A percentile compares a stretch with the other conserved stretches of the same genome.
Evolutionary conservation across 1,284 basidiomycete species (phyloP).

Genomic region (Leccinum pachyderme): DNA sequence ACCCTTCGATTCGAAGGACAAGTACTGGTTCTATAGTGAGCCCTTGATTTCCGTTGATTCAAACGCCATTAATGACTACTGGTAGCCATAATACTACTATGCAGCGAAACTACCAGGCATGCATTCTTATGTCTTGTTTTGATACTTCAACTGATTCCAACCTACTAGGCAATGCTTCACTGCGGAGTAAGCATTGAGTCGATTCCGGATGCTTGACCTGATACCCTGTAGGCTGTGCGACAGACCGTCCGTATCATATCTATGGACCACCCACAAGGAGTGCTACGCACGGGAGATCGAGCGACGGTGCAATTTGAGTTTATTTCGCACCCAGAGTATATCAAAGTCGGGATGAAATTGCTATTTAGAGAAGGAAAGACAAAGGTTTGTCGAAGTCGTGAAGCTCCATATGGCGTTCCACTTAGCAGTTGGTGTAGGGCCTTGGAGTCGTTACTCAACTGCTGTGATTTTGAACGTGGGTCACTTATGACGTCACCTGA

Average conservation of each 20-base stretch:
- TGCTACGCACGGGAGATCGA: slow-evolving; percentile 87
- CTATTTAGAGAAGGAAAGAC: slow-evolving; percentile 92
- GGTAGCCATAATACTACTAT: slow-evolving; percentile 87
- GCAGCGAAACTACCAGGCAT: slow-evolving; percentile 84
- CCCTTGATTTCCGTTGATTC: slow-evolving; percentile 5
- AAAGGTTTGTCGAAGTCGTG: slow-evolving; percentile 52
- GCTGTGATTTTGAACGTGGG: slow-evolving; percentile 21
- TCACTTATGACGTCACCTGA: slow-evolving; percentile 21
- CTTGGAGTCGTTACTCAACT: slow-evolving; percentile 44
- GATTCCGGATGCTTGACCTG: background rate
- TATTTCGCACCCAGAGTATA: slow-evolving; percentile 84
- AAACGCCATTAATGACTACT: slow-evolving; percentile 22
- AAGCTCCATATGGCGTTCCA: background rate
- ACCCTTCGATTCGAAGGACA: slow-evolving; percentile 80
- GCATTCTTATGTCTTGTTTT: slow-evolving; percentile 15
- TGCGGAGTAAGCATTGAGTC: slow-evolving; percentile 58
- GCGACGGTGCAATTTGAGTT: slow-evolving; percentile 91
- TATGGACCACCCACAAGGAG: slow-evolving; percentile 84
- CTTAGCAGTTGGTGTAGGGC: slow-evolving; percentile 30
- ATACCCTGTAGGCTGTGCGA: slow-evolving; percentile 60
- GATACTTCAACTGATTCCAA: slow-evolving; percentile 5
- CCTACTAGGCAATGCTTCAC: slow-evolving; percentile 74
- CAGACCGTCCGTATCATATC: slow-evolving; percentile 90
- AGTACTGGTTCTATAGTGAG: slow-evolving; percentile 79
- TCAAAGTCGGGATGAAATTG: slow-evolving; percentile 90